Evolutionary conservation across 176 grass and related monocot species (phyloP).

Genomic region (Echinochloa phyllopogon): DNA sequence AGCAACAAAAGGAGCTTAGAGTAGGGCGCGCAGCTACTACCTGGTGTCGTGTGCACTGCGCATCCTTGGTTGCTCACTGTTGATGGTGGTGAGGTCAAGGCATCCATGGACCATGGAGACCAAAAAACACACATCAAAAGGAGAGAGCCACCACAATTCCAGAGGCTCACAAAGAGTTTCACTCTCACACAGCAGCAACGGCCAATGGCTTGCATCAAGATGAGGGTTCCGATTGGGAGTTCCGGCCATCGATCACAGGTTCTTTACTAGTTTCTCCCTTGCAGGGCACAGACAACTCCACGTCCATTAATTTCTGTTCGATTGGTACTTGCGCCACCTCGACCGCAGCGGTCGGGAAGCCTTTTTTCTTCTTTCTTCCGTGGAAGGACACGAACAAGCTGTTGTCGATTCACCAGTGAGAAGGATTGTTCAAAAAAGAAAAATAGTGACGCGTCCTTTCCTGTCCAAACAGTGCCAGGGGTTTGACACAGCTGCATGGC

Average conservation of each 20-base stretch:
- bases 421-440: not conserved
- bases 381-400: conserved; percentile 17
- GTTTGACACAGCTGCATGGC: conserved; percentile 41
- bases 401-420: conserved; percentile 1
- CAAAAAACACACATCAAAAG: conserved; percentile 48
- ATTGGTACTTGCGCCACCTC: conserved; percentile 49
- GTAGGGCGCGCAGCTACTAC: conserved; percentile 11
- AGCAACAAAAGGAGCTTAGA: conserved; percentile 30
- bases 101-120: conserved; percentile 28
- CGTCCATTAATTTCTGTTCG: conserved; percentile 22
- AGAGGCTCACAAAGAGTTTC: conserved; percentile 11
- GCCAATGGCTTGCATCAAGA: conserved; percentile 33
- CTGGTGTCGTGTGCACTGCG: not conserved
- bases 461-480: conserved; percentile 41
- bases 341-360: conserved; percentile 23
- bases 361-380: conserved; percentile 8
- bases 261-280: conserved; percentile 14
- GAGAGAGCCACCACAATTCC: conserved; percentile 21
- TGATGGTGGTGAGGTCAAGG: conserved; percentile 22
- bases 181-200: conserved; percentile 11
- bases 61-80: not conserved
- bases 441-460: conserved; percentile 27
- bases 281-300: conserved; percentile 33
- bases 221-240: not conserved
- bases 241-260: conserved; percentile 7